Evolutionary conservation across 345 rosid genomes (phyloP).

Genomic region (Trapa incisa): DNA sequence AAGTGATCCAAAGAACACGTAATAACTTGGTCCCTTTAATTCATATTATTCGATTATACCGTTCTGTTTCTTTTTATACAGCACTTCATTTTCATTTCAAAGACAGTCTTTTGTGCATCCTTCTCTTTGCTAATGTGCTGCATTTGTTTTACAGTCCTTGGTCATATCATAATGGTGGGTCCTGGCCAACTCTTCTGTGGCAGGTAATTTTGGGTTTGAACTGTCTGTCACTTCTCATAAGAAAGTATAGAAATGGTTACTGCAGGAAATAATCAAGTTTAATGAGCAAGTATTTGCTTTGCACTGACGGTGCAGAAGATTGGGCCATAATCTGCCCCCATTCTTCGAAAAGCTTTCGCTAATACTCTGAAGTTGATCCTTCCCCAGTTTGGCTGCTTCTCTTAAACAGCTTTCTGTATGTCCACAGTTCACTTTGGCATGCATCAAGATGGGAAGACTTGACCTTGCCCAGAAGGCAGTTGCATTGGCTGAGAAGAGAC

Average conservation of each 20-base stretch:
- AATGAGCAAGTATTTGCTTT: not conserved
- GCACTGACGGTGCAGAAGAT: not conserved
- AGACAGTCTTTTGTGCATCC: not conserved
- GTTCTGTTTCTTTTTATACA: not conserved
- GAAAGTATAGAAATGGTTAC: not conserved
- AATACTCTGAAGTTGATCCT: not conserved
- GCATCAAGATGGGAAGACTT: constrained; percentile 81
- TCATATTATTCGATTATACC: not conserved
- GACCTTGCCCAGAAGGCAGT: constrained; percentile 81
- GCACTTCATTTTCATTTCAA: not conserved
- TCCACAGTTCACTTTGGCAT: constrained; percentile 80
- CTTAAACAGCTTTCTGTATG: not conserved
- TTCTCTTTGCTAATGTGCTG: not conserved
- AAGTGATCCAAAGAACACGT: constrained; percentile 96
- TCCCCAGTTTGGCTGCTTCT: not conserved
- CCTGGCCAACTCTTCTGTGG: constrained; percentile 98
- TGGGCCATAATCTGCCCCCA: no score
- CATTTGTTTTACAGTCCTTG: constrained; percentile 44
- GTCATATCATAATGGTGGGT: constrained; percentile 98
- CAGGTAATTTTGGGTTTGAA: constrained; percentile 41
- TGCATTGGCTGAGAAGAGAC: constrained; percentile 71
- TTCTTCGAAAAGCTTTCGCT: not conserved
- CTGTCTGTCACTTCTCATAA: not conserved
- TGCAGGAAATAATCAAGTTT: not conserved
- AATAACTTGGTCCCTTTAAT: constrained; percentile 9